These are phyloP conservation scores for Diaporthe nobilis DNA, from an alignment of 2,329 filamentous ascomycete species.

Conservation along the genomic window DNA sequence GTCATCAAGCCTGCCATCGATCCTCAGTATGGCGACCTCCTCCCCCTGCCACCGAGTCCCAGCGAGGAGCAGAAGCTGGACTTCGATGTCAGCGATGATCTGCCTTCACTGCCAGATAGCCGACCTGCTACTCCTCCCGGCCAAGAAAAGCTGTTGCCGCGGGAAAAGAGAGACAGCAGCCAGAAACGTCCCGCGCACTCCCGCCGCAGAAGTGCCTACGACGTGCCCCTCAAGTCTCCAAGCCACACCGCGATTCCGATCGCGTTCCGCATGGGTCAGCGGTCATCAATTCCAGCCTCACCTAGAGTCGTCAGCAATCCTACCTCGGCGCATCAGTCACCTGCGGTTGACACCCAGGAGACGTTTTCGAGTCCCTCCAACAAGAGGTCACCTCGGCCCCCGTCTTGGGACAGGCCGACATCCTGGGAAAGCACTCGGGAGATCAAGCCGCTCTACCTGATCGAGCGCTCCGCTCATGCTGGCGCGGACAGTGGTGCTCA, in stretches of 20 bases:
- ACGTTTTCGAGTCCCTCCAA: conserved; percentile 11
- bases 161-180: conserved; percentile 52
- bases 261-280: conserved; percentile 66
- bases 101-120: conserved; percentile 72
- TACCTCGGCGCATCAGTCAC: conserved; percentile 48
- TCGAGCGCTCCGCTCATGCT: conserved; percentile 70
- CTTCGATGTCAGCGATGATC: conserved; percentile 52
- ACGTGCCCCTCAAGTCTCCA: conserved; percentile 64
- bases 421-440: conserved; percentile 78
- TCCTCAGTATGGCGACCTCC: conserved; percentile 74
- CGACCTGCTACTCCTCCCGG: conserved; percentile 70
- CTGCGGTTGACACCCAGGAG: conserved; percentile 32
- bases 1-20: conserved; percentile 76
- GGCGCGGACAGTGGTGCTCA: conserved; percentile 41
- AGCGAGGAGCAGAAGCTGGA: conserved; percentile 62
- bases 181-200: conserved; percentile 51
- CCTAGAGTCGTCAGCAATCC: conserved; percentile 58
- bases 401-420: conserved; percentile 60
- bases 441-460: conserved; percentile 85
- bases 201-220: conserved; percentile 65
- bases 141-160: conserved; percentile 57
- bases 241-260: conserved; percentile 72
- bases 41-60: conserved; percentile 74
- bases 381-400: conserved; percentile 26
- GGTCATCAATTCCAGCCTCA: conserved; percentile 58